Evolutionary conservation across 2,329 filamentous ascomycete species (phyloP), one percentile per base, ranked within the genome.

Genomic region (Furcasterigmium sp.): DNA sequence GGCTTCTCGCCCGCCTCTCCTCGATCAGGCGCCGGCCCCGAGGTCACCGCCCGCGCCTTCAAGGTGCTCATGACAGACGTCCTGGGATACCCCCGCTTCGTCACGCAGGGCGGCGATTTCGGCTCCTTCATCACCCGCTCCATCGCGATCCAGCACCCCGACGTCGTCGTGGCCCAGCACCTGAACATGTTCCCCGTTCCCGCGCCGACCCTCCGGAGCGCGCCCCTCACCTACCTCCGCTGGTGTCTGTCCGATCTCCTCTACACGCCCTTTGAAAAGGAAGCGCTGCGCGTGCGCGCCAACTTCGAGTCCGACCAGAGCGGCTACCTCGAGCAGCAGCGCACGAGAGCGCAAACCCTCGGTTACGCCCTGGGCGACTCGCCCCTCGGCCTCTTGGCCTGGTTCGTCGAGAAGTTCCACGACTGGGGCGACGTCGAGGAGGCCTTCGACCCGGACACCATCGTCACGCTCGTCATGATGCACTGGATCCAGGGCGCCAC

Each of bases 1-100:
- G 70, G 62, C 11, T 74, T 72, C 50, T 70, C 65, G 0, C 56
- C 60, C 2, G 48, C 54, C 18, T 53, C 59, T 2, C 47, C 48
- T 8, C 50, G 55, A 19, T 50, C 53, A 0, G 65, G 64, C 0
- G 58, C 69, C 20, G 57, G 51, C 2, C 50, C 55, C 3, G 39
- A 40, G 2, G 53, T 64, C 23, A 53, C 54, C 8, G 64, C 58
- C 0, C 47, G 57, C 5, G 55, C 56, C 1, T 64, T 64, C 46
- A 47, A 69, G 45, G 51, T 51, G 8, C 50, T 72, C 5, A 72
- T 72, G 68, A 39, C 39, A 2, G 41, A 57, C 1, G 48, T 58
- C 17, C 63, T 72, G 5, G 63, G 61, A 0, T 71, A 70, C 43
- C 21, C 45, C 1, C 41, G 46, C 25, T 69, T 65, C 40, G 52